Conservation (phyloP, 108 stramenopile species). For the Cylindrotheca fusiformis region DNA sequence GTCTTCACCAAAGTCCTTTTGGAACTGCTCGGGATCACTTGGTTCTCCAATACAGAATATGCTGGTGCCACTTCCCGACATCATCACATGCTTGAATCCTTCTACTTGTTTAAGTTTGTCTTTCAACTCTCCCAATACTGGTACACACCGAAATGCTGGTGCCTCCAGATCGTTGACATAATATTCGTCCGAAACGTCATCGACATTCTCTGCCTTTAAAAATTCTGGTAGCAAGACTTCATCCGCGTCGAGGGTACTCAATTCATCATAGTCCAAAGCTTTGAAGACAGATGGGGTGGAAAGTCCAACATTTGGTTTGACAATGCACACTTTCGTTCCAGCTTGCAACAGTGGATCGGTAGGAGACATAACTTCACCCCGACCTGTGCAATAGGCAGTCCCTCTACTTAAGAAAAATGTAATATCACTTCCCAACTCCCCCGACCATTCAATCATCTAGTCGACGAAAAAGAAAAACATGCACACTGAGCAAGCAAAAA, state of each 20-base stretch:
- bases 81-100: conserved; percentile 80
- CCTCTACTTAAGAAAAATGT: conserved; percentile 93
- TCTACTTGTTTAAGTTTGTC: conserved; percentile 49
- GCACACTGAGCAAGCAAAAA: too few relatives aligned
- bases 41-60: conserved; percentile 86
- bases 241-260: conserved; percentile 68
- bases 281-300: conserved; percentile 93
- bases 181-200: conserved; percentile 44
- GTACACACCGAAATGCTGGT: conserved; percentile 78
- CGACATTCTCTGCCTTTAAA: conserved; percentile 47
- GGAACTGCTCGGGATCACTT: conserved; percentile 52
- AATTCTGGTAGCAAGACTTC: conserved; percentile 57
- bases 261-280: conserved; percentile 78
- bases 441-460: conserved; percentile 92
- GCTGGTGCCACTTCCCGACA: conserved; percentile 85
- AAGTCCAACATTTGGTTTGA: conserved; percentile 87
- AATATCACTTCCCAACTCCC: conserved; percentile 90
- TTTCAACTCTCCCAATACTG: conserved; percentile 64
- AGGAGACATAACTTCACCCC: conserved; percentile 91
- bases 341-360: conserved; percentile 75
- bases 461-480: not conserved
- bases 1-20: conserved; percentile 46
- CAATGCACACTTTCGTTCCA: conserved; percentile 69
- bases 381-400: conserved; percentile 95
- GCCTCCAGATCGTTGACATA: conserved; percentile 84